Conservation (phyloP, 495 filamentous ascomycete genomes). For the Lepraria neglecta region DNA sequence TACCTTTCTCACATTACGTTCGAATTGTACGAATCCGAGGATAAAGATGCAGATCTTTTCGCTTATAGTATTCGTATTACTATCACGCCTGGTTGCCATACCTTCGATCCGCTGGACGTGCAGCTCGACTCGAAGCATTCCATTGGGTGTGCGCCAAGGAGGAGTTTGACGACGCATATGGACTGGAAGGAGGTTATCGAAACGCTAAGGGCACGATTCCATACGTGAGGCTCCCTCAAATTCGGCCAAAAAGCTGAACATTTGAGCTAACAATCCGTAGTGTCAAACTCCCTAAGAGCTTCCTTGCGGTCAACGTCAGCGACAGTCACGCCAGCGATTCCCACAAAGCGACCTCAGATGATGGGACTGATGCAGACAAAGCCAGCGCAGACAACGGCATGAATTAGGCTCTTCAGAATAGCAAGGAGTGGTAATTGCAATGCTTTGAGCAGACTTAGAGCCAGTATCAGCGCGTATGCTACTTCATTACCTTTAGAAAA, state of each 20-base stretch:
- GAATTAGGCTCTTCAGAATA: background rate
- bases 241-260: background rate
- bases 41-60: conserved; percentile 63
- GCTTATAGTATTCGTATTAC: conserved; percentile 94
- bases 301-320: conserved; percentile 84
- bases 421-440: background rate
- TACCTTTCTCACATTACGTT: conserved; percentile 98
- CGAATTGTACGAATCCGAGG: conserved; percentile 91
- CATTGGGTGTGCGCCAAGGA: conserved; percentile 82
- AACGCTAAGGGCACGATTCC: conserved; percentile 87
- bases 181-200: conserved; percentile 96
- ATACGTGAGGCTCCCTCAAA: conserved; percentile 58
- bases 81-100: conserved; percentile 91
- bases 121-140: conserved; percentile 91
- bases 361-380: background rate
- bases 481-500: too few relatives aligned
- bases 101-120: conserved; percentile 90
- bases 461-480: too few relatives aligned
- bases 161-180: conserved; percentile 82
- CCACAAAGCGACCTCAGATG: background rate
- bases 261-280: conserved; percentile 36
- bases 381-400: conserved; percentile 6
- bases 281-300: conserved; percentile 90
- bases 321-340: conserved; percentile 46
- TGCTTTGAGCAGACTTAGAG: background rate